A percentile compares a stretch with the other conserved stretches of the same genome.
Evolutionary conservation across 148 eudicot species (phyloP).

Genomic region (Cornus kousa): DNA sequence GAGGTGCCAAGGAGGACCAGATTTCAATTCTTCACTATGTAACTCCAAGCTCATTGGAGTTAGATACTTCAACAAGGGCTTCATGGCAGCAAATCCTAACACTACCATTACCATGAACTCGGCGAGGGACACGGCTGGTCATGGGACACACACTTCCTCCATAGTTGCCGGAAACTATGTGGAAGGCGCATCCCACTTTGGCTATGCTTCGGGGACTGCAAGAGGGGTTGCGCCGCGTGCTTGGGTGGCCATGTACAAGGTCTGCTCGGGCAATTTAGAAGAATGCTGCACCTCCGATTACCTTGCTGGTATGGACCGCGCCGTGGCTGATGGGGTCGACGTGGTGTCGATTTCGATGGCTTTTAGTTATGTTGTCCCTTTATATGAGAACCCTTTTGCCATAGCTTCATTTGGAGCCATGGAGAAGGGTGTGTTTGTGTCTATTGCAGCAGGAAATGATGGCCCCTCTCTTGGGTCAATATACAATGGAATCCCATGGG

Average conservation of each 20-base stretch:
- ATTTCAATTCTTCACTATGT: conserved; percentile 32
- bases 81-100: conserved; percentile 26
- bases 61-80: conserved; percentile 31
- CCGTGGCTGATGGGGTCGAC: conserved; percentile 39
- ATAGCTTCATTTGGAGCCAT: too few relatives aligned
- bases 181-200: conserved; percentile 17
- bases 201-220: conserved; percentile 37
- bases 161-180: conserved; percentile 34
- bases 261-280: conserved; percentile 8
- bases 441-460: too few relatives aligned
- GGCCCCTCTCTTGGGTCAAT: too few relatives aligned
- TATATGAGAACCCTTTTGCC: too few relatives aligned
- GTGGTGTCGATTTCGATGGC: conserved; percentile 23
- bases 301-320: conserved; percentile 13
- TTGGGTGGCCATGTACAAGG: conserved; percentile 34
- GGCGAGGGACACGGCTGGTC: conserved; percentile 28
- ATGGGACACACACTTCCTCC: conserved; percentile 33
- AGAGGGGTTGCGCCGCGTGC: conserved; percentile 37
- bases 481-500: too few relatives aligned
- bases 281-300: conserved; percentile 14
- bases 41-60: conserved; percentile 48
- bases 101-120: conserved; percentile 19
- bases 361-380: too few relatives aligned
- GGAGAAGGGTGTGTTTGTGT: too few relatives aligned
- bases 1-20: conserved; percentile 27